A percentile compares a stretch with the other conserved stretches of the same genome.
These are phyloP conservation scores for Ogataea philodendri DNA, from an alignment of 805 yeast species.

Conservation along the genomic window DNA sequence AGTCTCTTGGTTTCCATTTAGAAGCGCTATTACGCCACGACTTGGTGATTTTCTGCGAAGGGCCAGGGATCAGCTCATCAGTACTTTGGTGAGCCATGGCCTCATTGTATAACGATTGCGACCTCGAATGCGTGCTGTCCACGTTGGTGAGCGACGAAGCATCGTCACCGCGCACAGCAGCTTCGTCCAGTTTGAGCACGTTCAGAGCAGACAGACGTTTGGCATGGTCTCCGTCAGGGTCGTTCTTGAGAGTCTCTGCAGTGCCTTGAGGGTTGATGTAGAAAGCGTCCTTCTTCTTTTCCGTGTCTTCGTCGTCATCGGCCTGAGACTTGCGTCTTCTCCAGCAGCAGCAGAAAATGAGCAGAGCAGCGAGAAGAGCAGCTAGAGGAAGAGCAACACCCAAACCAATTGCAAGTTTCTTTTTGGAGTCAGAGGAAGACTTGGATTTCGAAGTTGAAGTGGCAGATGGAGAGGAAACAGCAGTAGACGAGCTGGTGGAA, in stretches of 20 bases:
- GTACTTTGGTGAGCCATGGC: constrained; percentile 39
- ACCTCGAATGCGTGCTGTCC: constrained; percentile 35
- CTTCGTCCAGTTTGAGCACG: constrained; percentile 49
- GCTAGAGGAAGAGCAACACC: constrained; percentile 82
- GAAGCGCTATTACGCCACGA: constrained; percentile 58
- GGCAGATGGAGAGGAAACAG: constrained; percentile 8
- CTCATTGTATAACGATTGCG: constrained; percentile 37
- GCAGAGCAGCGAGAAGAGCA: constrained; percentile 44
- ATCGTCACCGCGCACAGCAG: constrained; percentile 33
- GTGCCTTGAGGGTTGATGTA: constrained; percentile 23
- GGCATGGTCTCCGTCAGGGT: constrained; percentile 28
- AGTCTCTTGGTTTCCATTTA: constrained; percentile 53
- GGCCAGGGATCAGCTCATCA: constrained; percentile 36
- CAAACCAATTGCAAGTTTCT: constrained; percentile 78
- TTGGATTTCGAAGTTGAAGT: background rate
- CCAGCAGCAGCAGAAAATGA: constrained; percentile 58
- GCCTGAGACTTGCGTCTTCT: constrained; percentile 39
- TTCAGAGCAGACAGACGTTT: constrained; percentile 49
- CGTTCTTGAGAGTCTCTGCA: constrained; percentile 24
- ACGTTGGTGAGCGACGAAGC: constrained; percentile 56
- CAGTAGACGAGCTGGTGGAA: constrained; percentile 7
- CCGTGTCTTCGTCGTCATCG: constrained; percentile 29
- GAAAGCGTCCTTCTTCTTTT: constrained; percentile 24
- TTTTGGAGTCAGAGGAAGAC: constrained; percentile 33
- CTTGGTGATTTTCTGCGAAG: constrained; percentile 39